Conservation (phyloP, 495 filamentous ascomycete genomes). For the Penicillium desertorum region DNA sequence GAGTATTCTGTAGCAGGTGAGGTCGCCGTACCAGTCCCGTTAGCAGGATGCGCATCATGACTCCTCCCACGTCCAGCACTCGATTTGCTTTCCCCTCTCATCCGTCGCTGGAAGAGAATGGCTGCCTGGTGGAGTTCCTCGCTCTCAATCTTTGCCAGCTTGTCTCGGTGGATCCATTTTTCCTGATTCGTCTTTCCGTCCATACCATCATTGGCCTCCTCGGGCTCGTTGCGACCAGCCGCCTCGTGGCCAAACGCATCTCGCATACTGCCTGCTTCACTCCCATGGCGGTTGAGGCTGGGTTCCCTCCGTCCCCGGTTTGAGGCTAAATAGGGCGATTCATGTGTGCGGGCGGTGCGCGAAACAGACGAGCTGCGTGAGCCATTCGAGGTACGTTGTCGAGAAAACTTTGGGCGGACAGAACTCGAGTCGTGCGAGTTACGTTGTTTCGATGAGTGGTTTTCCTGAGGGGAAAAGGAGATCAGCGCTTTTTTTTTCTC, state of each 20-base stretch:
- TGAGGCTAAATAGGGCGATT: constrained; percentile 25
- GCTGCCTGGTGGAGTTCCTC: constrained; percentile 88
- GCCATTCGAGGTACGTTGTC: constrained; percentile 40
- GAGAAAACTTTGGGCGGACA: constrained; percentile 26
- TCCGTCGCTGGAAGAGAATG: constrained; percentile 62
- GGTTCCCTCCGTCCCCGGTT: constrained; percentile 46
- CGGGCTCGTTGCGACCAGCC: constrained; percentile 30
- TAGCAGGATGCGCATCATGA: constrained; percentile 46
- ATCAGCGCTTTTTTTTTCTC: constrained; percentile 11
- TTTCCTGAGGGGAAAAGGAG: constrained; percentile 24
- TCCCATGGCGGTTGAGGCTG: constrained; percentile 51
- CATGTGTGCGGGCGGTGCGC: constrained; percentile 32
- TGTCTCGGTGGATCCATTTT: constrained; percentile 95
- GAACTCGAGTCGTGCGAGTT: constrained; percentile 42
- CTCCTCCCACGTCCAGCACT: constrained; percentile 53
- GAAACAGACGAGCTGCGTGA: constrained; percentile 46
- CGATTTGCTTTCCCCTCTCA: constrained; percentile 59
- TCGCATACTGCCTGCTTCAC: constrained; percentile 55
- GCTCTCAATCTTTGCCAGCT: constrained; percentile 89
- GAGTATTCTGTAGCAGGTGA: constrained; percentile 34
- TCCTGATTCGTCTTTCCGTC: constrained; percentile 39
- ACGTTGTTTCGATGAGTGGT: constrained; percentile 33
- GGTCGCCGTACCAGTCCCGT: constrained; percentile 30
- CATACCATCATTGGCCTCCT: constrained; percentile 21
- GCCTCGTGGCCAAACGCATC: constrained; percentile 52